Percentiles rank a stretch among this genome's conserved stretches.
Conservation (phyloP, 257 asterid species). For the Petunia axillaris region DNA sequence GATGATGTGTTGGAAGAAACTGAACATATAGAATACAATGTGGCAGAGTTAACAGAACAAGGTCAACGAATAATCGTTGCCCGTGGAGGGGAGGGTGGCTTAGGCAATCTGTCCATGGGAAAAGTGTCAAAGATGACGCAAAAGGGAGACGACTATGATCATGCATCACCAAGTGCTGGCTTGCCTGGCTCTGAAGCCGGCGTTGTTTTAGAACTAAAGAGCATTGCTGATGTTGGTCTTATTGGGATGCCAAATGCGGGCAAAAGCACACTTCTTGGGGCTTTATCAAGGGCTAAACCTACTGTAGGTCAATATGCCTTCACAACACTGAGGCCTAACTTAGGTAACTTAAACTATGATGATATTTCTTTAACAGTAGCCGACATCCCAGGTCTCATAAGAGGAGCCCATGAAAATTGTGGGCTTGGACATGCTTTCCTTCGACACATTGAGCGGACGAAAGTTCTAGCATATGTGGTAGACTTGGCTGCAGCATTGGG, state of each 20-base stretch:
- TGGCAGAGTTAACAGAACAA: slow-evolving; percentile 81
- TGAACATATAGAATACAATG: slow-evolving; percentile 54
- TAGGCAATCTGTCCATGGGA: slow-evolving; percentile 59
- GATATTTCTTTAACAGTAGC: slow-evolving; percentile 86
- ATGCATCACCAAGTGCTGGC: slow-evolving; percentile 42
- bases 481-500: slow-evolving; percentile 69
- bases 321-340: slow-evolving; percentile 91
- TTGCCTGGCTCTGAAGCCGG: slow-evolving; percentile 68
- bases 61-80: slow-evolving; percentile 79
- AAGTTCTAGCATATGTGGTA: slow-evolving; percentile 80
- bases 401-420: slow-evolving; percentile 88
- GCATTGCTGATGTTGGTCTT: slow-evolving; percentile 93
- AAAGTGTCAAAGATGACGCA: slow-evolving; percentile 32
- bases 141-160: slow-evolving; percentile 34
- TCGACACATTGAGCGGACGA: slow-evolving; percentile 87
- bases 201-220: slow-evolving; percentile 81
- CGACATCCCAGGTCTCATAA: slow-evolving; percentile 86
- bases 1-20: slow-evolving; percentile 52
- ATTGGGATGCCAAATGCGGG: slow-evolving; percentile 98
- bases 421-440: slow-evolving; percentile 95
- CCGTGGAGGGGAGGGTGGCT: slow-evolving; percentile 87
- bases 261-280: slow-evolving; percentile 94
- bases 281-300: slow-evolving; percentile 86
- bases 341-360: slow-evolving; percentile 68
- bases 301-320: slow-evolving; percentile 85